Evolutionary conservation across 805 yeast genomes (phyloP).

Genomic region (Lipomyces oligophaga): DNA sequence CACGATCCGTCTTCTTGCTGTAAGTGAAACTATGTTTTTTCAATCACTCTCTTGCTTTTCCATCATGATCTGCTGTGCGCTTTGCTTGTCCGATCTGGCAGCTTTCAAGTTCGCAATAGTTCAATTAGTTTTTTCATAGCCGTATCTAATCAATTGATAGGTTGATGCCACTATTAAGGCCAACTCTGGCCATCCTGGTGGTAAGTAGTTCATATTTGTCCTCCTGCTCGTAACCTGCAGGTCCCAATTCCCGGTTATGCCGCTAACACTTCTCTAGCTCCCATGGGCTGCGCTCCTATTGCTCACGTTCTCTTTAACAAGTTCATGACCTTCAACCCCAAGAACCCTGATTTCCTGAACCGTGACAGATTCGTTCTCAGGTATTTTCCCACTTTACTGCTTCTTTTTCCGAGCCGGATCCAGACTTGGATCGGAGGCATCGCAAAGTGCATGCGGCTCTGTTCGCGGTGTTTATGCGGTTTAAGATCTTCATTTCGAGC

Average conservation of each 20-base stretch:
- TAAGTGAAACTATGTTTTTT: too few species aligned
- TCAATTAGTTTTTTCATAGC: not conserved
- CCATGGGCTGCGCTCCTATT: constrained; percentile 94
- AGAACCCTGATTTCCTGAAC: constrained; percentile 87
- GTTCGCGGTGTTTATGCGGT: too few species aligned
- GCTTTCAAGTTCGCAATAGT: too few species aligned
- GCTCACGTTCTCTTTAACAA: constrained; percentile 80
- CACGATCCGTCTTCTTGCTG: constrained; percentile 86
- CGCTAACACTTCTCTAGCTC: too few species aligned
- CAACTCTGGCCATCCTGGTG: constrained; percentile 97
- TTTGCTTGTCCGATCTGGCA: not conserved
- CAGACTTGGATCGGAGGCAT: too few species aligned
- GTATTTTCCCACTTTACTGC: constrained; percentile 5
- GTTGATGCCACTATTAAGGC: constrained; percentile 84
- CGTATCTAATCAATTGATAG: constrained; percentile 29
- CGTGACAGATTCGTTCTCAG: constrained; percentile 93
- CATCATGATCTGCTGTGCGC: not conserved
- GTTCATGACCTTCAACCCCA: constrained; percentile 81
- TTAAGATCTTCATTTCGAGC: too few species aligned
- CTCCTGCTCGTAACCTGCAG: not conserved
- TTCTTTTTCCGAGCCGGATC: not conserved
- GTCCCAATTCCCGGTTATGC: constrained; percentile 7
- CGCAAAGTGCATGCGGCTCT: too few species aligned
- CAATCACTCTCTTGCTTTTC: constrained; percentile 1
- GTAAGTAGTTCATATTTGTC: constrained; percentile 9